Conservation (phyloP, 371 early-diverging fungal species). For the Mortierella sp. region DNA sequence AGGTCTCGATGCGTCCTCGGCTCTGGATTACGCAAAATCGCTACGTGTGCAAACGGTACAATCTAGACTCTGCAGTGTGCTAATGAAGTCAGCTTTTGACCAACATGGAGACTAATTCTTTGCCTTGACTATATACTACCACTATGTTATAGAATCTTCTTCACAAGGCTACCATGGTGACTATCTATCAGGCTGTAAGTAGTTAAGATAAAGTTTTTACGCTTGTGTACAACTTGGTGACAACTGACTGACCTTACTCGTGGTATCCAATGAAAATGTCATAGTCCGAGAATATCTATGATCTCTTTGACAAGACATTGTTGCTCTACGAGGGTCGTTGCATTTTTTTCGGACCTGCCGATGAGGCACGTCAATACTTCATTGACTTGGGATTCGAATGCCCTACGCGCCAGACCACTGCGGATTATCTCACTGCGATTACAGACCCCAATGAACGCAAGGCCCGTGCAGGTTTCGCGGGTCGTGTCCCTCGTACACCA, state of each 20-base stretch:
- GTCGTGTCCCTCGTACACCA: constrained; percentile 57
- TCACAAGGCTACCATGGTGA: constrained; percentile 71
- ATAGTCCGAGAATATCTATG: constrained; percentile 76
- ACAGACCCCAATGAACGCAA: constrained; percentile 72
- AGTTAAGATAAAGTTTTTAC: too few species aligned
- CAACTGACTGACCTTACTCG: background rate
- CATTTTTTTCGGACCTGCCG: constrained; percentile 81
- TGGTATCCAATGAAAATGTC: too few species aligned
- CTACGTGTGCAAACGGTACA: constrained; percentile 70
- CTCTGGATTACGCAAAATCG: constrained; percentile 80
- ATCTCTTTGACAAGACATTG: constrained; percentile 80
- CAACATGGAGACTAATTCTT: background rate
- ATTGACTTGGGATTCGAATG: constrained; percentile 72
- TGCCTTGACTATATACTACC: background rate
- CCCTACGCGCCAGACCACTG: constrained; percentile 77
- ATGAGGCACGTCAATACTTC: constrained; percentile 74
- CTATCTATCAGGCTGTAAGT: constrained; percentile 73
- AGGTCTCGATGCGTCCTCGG: constrained; percentile 92
- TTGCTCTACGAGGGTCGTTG: constrained; percentile 78
- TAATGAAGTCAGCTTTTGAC: too few species aligned
- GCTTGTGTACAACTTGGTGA: background rate
- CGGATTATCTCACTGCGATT: constrained; percentile 83
- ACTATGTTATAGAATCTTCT: constrained; percentile 53
- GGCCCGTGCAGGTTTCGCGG: constrained; percentile 64
- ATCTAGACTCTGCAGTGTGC: too few species aligned